Conservation (phyloP, 2,329 filamentous ascomycete genomes). For the Diaporthe sp. region DNA sequence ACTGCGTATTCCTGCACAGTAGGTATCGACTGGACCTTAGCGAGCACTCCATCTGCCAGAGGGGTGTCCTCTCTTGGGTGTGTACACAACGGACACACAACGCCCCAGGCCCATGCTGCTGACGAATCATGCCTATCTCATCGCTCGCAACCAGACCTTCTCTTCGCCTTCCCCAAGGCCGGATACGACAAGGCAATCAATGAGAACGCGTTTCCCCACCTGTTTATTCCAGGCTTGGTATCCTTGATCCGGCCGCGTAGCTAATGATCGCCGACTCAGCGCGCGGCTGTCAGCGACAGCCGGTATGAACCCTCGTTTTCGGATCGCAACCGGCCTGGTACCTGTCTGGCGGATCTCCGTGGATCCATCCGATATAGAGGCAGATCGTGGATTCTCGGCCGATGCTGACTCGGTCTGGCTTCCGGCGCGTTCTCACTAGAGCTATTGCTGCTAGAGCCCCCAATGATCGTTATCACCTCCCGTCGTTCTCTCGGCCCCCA, state of each 20-base stretch:
- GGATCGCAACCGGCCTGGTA: constrained; percentile 32
- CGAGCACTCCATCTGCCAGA: not conserved
- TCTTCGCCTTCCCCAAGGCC: constrained; percentile 7
- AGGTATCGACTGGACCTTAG: not conserved
- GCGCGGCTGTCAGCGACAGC: constrained; percentile 24
- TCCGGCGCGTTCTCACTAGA: constrained; percentile 25
- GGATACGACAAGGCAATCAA: constrained; percentile 31
- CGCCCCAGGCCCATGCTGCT: not conserved
- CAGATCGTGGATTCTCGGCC: constrained; percentile 35
- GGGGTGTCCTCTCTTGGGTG: not conserved
- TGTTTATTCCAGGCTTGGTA: constrained; percentile 26
- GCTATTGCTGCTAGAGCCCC: not conserved
- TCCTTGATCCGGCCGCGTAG: constrained; percentile 15
- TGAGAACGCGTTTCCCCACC: constrained; percentile 6
- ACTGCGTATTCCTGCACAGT: not conserved
- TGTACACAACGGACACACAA: not conserved
- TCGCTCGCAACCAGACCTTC: constrained; percentile 30
- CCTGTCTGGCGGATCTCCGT: constrained; percentile 38
- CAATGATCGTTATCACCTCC: not conserved
- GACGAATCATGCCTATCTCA: constrained; percentile 28
- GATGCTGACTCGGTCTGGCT: constrained; percentile 22
- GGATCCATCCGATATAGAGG: constrained; percentile 35
- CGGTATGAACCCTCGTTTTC: constrained; percentile 30
- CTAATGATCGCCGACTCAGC: constrained; percentile 5
- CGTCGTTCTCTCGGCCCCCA: not conserved